Base-by-base conservation (phyloP, 1,139 yeast species). In the Hansenula lynferdii region DNA sequence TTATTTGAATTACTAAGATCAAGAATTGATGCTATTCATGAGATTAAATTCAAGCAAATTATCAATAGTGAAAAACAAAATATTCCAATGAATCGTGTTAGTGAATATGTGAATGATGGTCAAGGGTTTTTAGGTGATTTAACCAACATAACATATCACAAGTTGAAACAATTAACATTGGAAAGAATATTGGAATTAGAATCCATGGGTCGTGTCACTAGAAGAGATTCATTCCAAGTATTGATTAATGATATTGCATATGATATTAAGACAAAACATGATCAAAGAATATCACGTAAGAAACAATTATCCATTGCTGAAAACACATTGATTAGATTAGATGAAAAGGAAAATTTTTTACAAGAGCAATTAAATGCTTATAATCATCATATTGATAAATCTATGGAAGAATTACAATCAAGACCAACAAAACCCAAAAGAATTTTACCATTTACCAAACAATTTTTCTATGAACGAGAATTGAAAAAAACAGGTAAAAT, bases 161-260 rank as follows among this genome's bases (percentile, higher is more conserved):
- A 83, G 29, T 68, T 92, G 53, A 92, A 92, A 60, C 80, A 77
- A 45, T 66, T 76, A 54, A 83, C 96, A 0, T 64, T 94, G 36
- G 92, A 85, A 50, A 75, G 82, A 37, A 71, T 92, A 4, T 67
- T 89, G 39, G 86, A 87, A 50, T 66, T 92, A 38, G 97, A 90
- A 56, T 60, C 73, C 2, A 64, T 77, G 57, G 92, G 90, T 3
- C 65, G 72, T 36, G 71, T 89, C 11, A 67, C 83, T 3, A 71
- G 95, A 42, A 66, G 70, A 17, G 78, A 86, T 55, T 79, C 85
- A 24, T 87, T 82, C 58, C 98, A 92, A 57, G 80, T 75, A 19
- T 59, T 92, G 20, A 64, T 92, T 42, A 89, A 89, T 55, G 87
- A 85, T 45, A 83, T 92, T 44, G 96, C 96, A 0, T 64, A 74